Conservation (phyloP, 305 asterid genomes). For the Fraxinus dipetala region DNA sequence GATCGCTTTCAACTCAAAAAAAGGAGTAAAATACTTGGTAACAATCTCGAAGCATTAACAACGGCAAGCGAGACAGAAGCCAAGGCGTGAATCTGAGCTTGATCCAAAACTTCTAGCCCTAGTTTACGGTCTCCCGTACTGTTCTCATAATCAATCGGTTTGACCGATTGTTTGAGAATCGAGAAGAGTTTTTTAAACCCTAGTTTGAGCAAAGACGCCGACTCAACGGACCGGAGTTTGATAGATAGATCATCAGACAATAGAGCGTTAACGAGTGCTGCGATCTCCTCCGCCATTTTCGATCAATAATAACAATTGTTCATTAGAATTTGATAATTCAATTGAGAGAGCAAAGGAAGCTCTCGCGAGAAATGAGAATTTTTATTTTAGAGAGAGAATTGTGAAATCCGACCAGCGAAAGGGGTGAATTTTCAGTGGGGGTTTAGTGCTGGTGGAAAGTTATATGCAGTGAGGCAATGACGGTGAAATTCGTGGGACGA, state of each 20-base stretch:
- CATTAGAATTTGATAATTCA: slow-evolving; percentile 42
- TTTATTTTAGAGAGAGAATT: slow-evolving; percentile 13
- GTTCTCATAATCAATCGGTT: slow-evolving; percentile 36
- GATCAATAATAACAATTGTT: slow-evolving; percentile 43
- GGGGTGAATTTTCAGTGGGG: slow-evolving; percentile 24
- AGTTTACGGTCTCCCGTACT: slow-evolving; percentile 35
- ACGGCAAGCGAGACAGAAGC: slow-evolving; percentile 63
- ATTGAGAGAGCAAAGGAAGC: slow-evolving; percentile 42
- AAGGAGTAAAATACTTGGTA: slow-evolving; percentile 45
- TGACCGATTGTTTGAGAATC: slow-evolving; percentile 60
- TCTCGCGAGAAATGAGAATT: slow-evolving; percentile 29
- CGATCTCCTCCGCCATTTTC: slow-evolving; percentile 86
- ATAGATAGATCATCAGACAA: slow-evolving; percentile 59
- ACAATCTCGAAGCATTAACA: slow-evolving; percentile 63
- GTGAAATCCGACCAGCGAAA: neutral
- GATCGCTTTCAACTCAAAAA: neutral
- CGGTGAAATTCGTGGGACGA: neutral
- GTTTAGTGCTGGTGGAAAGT: slow-evolving; percentile 28
- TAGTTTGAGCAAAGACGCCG: slow-evolving; percentile 45
- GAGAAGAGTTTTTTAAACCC: slow-evolving; percentile 68
- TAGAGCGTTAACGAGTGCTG: slow-evolving; percentile 69
- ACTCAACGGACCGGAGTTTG: slow-evolving; percentile 70
- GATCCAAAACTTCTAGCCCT: slow-evolving; percentile 83
- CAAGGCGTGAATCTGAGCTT: slow-evolving; percentile 66
- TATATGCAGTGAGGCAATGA: neutral